A percentile compares a stretch with the other conserved stretches of the same genome.
Conservation (phyloP, 192 early-diverging fungal genomes). For the Gigaspora rosea region DNA sequence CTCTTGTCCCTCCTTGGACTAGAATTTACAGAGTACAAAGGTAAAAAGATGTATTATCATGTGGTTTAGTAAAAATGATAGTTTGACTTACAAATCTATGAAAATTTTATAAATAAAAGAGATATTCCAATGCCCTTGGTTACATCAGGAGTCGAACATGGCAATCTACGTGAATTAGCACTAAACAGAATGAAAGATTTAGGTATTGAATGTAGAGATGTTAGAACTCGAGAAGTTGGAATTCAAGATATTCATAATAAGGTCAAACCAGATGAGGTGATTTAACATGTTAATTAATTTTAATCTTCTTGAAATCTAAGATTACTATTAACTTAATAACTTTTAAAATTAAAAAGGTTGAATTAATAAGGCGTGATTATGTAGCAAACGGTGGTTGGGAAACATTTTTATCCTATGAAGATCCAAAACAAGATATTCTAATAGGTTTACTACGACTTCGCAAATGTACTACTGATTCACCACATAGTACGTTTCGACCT, state of each 20-base stretch:
- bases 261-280: slow-evolving; percentile 75
- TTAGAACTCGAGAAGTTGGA: slow-evolving; percentile 97
- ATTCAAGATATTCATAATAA: slow-evolving; percentile 98
- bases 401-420: slow-evolving; percentile 98
- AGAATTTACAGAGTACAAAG: slow-evolving; percentile 98
- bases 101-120: slow-evolving; percentile 5
- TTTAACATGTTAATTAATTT: background rate
- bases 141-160: slow-evolving; percentile 97
- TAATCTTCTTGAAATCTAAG: background rate
- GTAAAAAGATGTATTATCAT: background rate
- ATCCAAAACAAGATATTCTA: slow-evolving; percentile 94
- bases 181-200: slow-evolving; percentile 95
- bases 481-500: slow-evolving; percentile 72
- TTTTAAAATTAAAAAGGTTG: slow-evolving; percentile 59
- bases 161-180: slow-evolving; percentile 94
- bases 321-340: background rate
- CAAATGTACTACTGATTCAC: slow-evolving; percentile 70
- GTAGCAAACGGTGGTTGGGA: slow-evolving; percentile 99
- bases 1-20: slow-evolving; percentile 98
- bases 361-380: slow-evolving; percentile 97
- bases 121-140: slow-evolving; percentile 99
- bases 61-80: background rate
- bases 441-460: slow-evolving; percentile 92
- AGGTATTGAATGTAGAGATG: slow-evolving; percentile 94
- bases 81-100: background rate